Conservation (phyloP, 306 rosid genomes). For the Corylus avellana region DNA sequence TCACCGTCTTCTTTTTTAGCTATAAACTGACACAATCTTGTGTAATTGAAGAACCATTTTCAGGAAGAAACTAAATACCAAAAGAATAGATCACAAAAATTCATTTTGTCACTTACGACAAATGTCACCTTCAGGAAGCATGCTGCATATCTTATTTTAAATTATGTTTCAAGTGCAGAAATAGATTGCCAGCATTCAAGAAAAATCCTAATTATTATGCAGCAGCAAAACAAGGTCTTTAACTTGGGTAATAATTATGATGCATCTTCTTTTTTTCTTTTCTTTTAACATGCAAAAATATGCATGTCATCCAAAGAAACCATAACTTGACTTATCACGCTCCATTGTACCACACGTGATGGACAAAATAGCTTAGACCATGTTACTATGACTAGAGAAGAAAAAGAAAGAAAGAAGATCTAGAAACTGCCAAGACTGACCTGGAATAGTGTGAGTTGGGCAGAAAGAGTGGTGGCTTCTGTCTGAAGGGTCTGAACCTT, state of each 20-base stretch:
- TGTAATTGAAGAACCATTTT: neutral
- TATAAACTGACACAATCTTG: neutral
- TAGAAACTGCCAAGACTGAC: conserved; percentile 39
- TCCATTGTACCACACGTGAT: neutral
- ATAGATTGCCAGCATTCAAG: neutral
- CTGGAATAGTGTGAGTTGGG: conserved; percentile 95
- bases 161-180: neutral
- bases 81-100: neutral
- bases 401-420: conserved; percentile 10
- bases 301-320: neutral
- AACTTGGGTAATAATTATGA: neutral
- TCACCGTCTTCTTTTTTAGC: neutral
- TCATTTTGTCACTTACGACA: neutral
- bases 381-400: neutral
- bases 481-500: conserved; percentile 98
- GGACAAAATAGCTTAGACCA: neutral
- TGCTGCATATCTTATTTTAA: neutral
- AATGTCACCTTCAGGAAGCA: neutral
- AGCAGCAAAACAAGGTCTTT: neutral
- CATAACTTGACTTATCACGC: neutral
- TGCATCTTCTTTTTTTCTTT: neutral
- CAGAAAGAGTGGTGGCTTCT: conserved; percentile 98
- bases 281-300: conserved; percentile 3
- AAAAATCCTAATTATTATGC: neutral
- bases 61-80: neutral